Conservation (phyloP, 1,284 basidiomycete species). For the Fomes fomentarius region DNA sequence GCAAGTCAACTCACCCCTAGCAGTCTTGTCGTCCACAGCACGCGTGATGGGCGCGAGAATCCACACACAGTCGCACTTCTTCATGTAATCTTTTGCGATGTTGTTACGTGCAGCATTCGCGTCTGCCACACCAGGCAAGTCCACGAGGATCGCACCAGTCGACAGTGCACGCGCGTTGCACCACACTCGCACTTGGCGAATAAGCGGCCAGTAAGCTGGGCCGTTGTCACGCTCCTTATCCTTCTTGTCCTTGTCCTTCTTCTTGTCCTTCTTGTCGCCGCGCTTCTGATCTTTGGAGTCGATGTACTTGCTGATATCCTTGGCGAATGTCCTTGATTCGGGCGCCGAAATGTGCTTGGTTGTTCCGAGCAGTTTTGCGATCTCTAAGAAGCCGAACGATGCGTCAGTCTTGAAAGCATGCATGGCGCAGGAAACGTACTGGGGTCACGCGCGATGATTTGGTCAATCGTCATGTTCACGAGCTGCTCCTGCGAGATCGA, state of each 20-base stretch:
- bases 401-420: no score
- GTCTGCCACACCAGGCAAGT: slow-evolving; percentile 66
- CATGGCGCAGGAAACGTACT: slow-evolving; percentile 44
- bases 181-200: slow-evolving; percentile 62
- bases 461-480: slow-evolving; percentile 48
- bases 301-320: slow-evolving; percentile 64
- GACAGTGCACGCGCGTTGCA: slow-evolving; percentile 53
- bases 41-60: slow-evolving; percentile 57
- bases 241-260: slow-evolving; percentile 44
- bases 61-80: slow-evolving; percentile 60
- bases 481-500: slow-evolving; percentile 49
- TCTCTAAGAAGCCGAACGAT: slow-evolving; percentile 39
- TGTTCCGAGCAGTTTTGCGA: slow-evolving; percentile 50
- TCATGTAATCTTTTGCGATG: slow-evolving; percentile 64
- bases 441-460: slow-evolving; percentile 51
- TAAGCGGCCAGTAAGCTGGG: slow-evolving; percentile 63
- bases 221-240: slow-evolving; percentile 38
- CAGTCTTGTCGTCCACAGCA: slow-evolving; percentile 62
- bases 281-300: slow-evolving; percentile 65
- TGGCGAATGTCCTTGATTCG: slow-evolving; percentile 53
- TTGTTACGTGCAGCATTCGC: slow-evolving; percentile 59
- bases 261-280: slow-evolving; percentile 40
- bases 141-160: slow-evolving; percentile 60
- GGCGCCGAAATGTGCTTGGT: slow-evolving; percentile 53
- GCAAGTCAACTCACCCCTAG: slow-evolving; percentile 47